Conservation (phyloP, 129 eudicot genomes). For the Helianthus annuus region DNA sequence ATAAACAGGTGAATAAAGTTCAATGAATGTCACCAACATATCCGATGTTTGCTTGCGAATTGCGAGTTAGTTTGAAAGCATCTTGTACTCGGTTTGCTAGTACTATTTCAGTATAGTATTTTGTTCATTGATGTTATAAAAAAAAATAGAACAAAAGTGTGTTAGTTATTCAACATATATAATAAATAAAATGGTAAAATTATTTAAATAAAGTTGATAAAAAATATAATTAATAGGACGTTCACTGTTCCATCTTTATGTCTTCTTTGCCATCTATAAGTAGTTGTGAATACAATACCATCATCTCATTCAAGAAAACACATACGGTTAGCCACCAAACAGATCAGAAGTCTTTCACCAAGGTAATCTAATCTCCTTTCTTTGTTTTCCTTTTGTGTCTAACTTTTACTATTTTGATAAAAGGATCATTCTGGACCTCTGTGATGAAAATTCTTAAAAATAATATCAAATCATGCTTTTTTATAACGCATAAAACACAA, state of each 20-base stretch:
- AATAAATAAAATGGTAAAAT: too few species aligned
- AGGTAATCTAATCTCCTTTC: slow-evolving; percentile 24
- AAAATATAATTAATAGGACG: slow-evolving; percentile 9
- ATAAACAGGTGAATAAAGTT: background rate
- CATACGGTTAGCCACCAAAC: background rate
- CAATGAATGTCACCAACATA: background rate
- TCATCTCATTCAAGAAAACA: slow-evolving; percentile 11
- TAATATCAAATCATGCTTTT: background rate
- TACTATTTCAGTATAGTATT: background rate
- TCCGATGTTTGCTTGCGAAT: background rate
- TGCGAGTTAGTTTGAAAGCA: background rate
- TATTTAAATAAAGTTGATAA: too few species aligned
- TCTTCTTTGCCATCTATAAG: slow-evolving; percentile 33
- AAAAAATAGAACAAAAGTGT: slow-evolving; percentile 6
- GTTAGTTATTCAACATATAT: background rate
- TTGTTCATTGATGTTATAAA: background rate
- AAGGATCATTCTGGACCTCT: background rate
- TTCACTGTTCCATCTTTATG: slow-evolving; percentile 10
- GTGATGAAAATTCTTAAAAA: background rate
- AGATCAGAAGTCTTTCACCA: slow-evolving; percentile 12
- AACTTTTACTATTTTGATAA: background rate
- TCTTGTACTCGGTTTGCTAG: background rate
- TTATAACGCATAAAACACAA: background rate
- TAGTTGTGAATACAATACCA: slow-evolving; percentile 1
- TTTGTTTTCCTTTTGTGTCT: background rate